Evolutionary conservation across 2,329 filamentous ascomycete species (phyloP), one percentile per base, ranked within the genome.

Genomic region (Botrytis fragariae): DNA sequence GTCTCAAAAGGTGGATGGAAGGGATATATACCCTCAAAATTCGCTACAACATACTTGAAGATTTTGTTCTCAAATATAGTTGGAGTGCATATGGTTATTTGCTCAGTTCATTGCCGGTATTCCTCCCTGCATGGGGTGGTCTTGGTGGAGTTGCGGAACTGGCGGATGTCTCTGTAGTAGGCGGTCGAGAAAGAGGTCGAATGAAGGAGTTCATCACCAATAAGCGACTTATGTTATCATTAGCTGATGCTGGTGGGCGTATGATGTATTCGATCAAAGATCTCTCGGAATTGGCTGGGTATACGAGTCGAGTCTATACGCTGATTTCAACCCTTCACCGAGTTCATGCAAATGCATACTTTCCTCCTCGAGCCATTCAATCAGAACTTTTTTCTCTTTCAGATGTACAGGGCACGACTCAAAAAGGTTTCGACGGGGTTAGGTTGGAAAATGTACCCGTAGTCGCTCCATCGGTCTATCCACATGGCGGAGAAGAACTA

Each of bases 211-310:
- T 99, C 83, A 98, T 99, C 83, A 99, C 96, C 20, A 99, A 99
- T 84, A 98, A 99, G 83, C 91, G 96, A 7, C 90, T 99, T 57
- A 98, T 99, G 96, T 88, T 99, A 45, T 98, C 95, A 25, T 88
- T 99, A 54, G 96, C 96, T 16, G 96, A 99, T 83, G 96, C 96
- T 2, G 96, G 96, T 74, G 95, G 95, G 39, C 89, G 96, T 64
- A 98, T 99, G 94, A 99, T 99, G 96, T 99, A 99, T 85, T 96
- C 93, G 75, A 97, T 99, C 86, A 99, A 99, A 83, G 97, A 99
- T 80, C 89, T 99, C 51, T 95, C 95, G 1, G 96, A 99, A 81
- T 86, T 99, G 48, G 96, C 96, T 8, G 96, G 96, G 35, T 97
- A 98, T 84, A 99, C 96, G 0, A 97, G 94, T 74, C 91, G 96